Conservation (phyloP, 2,329 filamentous ascomycete genomes). For the Knufia petricola region DNA sequence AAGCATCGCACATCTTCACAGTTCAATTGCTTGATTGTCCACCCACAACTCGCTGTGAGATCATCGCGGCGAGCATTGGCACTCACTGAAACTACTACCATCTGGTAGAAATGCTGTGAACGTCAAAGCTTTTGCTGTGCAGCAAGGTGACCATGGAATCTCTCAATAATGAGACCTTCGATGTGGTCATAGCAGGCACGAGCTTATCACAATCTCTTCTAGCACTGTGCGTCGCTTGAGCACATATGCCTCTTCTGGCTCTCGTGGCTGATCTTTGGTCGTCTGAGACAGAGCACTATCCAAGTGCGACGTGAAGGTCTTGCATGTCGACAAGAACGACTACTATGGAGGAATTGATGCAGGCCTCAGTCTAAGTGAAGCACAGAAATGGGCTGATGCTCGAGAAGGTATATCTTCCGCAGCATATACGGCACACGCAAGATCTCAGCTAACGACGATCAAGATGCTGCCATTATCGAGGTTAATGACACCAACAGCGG, state of each 20-base stretch:
- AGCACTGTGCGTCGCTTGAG: conserved; percentile 51
- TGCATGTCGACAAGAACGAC: conserved; percentile 78
- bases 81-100: too few species aligned
- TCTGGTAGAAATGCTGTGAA: too few species aligned
- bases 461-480: conserved; percentile 28
- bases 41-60: too few species aligned
- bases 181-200: conserved; percentile 70
- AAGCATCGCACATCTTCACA: too few species aligned
- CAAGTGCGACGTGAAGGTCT: conserved; percentile 78
- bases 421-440: neutral
- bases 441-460: neutral
- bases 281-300: conserved; percentile 67
- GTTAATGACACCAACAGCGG: conserved; percentile 15
- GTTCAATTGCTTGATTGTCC: too few species aligned
- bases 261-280: conserved; percentile 58
- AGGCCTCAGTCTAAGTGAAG: conserved; percentile 73
- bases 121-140: neutral
- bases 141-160: conserved; percentile 52
- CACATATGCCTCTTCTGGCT: conserved; percentile 19
- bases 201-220: conserved; percentile 70
- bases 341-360: conserved; percentile 85
- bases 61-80: too few species aligned
- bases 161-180: conserved; percentile 64
- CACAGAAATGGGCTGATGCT: conserved; percentile 59
- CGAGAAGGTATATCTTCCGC: conserved; percentile 27